phyloP scores from a whole-genome alignment of 371 early-diverging fungal species.

The Rhizomucor miehei region DNA sequence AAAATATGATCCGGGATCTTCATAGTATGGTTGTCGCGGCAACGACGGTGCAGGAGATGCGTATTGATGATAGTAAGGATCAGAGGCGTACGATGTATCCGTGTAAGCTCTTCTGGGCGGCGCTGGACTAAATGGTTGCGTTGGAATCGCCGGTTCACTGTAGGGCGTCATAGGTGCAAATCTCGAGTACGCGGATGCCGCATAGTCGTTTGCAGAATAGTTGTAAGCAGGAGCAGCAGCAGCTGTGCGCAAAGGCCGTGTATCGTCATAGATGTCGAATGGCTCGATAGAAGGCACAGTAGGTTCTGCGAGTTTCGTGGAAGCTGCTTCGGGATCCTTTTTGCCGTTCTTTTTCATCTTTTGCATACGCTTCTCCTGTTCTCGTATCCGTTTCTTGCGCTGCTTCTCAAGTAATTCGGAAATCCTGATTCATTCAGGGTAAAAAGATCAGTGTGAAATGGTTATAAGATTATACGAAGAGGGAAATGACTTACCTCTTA shows the following conservation, averaged over 20 bases:
- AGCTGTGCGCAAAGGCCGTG: slow-evolving; percentile 5
- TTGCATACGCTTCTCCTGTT: slow-evolving; percentile 20
- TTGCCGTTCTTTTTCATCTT: slow-evolving; percentile 18
- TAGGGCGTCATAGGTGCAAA: slow-evolving; percentile 2
- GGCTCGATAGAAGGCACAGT: slow-evolving; percentile 11
- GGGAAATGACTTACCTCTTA: slow-evolving; percentile 55
- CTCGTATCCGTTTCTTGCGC: slow-evolving; percentile 23
- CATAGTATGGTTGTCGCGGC: slow-evolving; percentile 6
- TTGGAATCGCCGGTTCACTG: slow-evolving; percentile 1
- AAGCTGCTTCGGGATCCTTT: slow-evolving; percentile 1
- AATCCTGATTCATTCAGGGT: slow-evolving; percentile 16
- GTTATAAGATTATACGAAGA: background rate
- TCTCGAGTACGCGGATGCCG: background rate
- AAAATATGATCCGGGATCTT: slow-evolving; percentile 6
- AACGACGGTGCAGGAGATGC: slow-evolving; percentile 1
- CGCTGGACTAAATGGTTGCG: background rate
- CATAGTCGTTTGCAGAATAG: background rate
- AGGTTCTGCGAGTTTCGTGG: background rate
- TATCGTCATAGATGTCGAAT: slow-evolving; percentile 13
- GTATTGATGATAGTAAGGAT: background rate
- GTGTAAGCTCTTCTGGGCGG: slow-evolving; percentile 1
- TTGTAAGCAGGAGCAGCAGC: slow-evolving; percentile 2
- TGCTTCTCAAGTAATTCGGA: slow-evolving; percentile 36
- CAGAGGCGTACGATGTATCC: background rate
- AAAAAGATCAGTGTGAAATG: background rate